phyloP scores from a whole-genome alignment of 495 filamentous ascomycete species.

The Talaromyces trachyspermus region DNA sequence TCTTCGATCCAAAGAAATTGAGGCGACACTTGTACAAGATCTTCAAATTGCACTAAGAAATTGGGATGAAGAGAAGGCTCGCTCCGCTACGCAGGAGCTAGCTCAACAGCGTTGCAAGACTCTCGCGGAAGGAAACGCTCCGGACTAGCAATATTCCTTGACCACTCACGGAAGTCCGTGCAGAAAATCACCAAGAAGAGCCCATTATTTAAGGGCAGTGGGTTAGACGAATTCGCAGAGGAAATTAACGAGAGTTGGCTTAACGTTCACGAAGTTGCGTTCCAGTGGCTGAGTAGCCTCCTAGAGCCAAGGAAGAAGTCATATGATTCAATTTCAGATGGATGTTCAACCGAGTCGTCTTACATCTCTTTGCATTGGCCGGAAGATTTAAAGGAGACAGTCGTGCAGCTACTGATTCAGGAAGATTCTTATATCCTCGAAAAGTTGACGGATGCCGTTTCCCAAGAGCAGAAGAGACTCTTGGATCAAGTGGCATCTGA shows the following conservation, averaged over 20 bases:
- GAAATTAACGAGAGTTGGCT: conserved; percentile 47
- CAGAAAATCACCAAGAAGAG: conserved; percentile 43
- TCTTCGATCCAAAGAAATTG: conserved; percentile 5
- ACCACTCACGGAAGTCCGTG: conserved; percentile 61
- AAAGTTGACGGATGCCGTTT: conserved; percentile 39
- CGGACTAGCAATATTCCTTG: conserved; percentile 67
- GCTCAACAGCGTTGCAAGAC: conserved; percentile 38
- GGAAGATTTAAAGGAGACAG: conserved; percentile 58
- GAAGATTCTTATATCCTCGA: conserved; percentile 63
- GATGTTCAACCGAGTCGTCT: conserved; percentile 31
- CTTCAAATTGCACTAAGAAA: conserved; percentile 43
- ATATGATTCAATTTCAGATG: conserved; percentile 15
- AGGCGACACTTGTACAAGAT: conserved; percentile 39
- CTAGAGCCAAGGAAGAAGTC: conserved; percentile 34
- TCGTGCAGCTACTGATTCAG: conserved; percentile 58
- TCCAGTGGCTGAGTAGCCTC: conserved; percentile 58
- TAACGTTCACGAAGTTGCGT: conserved; percentile 54
- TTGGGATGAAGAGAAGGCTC: conserved; percentile 56
- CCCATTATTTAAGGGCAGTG: conserved; percentile 47
- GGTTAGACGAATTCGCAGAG: conserved; percentile 48
- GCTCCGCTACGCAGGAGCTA: conserved; percentile 48
- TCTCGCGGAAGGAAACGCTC: conserved; percentile 42
- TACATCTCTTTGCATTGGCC: conserved; percentile 67
- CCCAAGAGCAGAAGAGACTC: conserved; percentile 23
- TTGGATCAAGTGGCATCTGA: conserved; percentile 19